Evolutionary conservation across 2,329 filamentous ascomycete genomes (phyloP).

Genomic region (Alternaria novae-zelandiae): DNA sequence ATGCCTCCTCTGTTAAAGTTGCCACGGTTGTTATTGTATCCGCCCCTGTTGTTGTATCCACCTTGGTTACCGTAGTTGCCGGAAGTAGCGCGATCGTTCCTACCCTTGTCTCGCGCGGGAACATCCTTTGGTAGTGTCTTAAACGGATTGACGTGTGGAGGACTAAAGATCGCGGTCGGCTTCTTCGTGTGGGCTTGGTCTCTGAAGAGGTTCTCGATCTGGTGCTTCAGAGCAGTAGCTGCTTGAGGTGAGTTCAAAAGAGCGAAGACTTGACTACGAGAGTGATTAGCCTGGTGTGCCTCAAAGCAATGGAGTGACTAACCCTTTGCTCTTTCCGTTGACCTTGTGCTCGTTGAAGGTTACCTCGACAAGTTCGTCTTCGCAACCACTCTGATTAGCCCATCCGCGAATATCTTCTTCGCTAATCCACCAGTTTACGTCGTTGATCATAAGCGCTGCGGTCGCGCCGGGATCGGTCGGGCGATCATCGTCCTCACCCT

Average conservation of each 20-base stretch:
- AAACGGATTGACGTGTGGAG: conserved; percentile 82
- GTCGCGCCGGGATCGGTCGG: conserved; percentile 66
- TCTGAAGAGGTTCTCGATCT: conserved; percentile 71
- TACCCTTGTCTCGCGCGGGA: conserved; percentile 72
- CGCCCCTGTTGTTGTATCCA: conserved; percentile 52
- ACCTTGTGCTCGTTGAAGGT: conserved; percentile 99
- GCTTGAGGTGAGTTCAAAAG: conserved; percentile 85
- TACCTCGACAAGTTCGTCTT: conserved; percentile 86
- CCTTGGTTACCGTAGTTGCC: conserved; percentile 56
- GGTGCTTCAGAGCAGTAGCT: conserved; percentile 82
- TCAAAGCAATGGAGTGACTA: conserved; percentile 42
- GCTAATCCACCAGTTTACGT: conserved; percentile 90
- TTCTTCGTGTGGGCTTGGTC: conserved; percentile 68
- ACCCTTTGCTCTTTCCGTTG: conserved; percentile 99
- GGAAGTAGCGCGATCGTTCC: conserved; percentile 61
- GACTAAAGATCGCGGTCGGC: conserved; percentile 75
- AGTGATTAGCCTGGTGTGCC: conserved; percentile 13
- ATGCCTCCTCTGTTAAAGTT: conserved; percentile 42
- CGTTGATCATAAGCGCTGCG: conserved; percentile 81
- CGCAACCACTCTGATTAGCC: conserved; percentile 78
- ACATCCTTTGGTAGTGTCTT: conserved; percentile 89
- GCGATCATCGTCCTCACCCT: conserved; percentile 59
- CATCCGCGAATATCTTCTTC: conserved; percentile 94
- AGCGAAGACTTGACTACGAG: conserved; percentile 73
- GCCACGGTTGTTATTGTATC: conserved; percentile 44